Conservation (phyloP, 148 eudicot species). For the Silene latifolia region DNA sequence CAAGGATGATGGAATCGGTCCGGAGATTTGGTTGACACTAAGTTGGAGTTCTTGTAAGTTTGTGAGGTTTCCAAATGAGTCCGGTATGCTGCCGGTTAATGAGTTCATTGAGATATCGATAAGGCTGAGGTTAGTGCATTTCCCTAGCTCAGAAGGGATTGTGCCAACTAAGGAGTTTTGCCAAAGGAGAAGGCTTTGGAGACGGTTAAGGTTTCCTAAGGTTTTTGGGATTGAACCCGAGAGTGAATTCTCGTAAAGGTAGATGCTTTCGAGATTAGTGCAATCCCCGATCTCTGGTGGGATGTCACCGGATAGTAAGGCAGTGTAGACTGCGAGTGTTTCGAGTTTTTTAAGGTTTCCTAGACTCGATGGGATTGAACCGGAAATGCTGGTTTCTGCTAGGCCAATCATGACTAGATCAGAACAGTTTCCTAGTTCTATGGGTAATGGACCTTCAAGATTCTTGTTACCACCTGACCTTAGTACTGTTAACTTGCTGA, state of each 20-base stretch:
- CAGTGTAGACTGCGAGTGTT: conserved; percentile 68
- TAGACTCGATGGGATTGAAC: conserved; percentile 55
- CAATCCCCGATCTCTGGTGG: conserved; percentile 85
- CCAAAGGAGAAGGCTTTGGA: conserved; percentile 72
- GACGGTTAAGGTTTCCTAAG: conserved; percentile 50
- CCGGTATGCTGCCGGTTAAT: conserved; percentile 63
- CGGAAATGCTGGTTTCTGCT: conserved; percentile 87
- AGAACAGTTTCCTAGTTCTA: conserved; percentile 70
- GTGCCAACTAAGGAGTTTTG: conserved; percentile 72
- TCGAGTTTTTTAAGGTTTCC: conserved; percentile 72
- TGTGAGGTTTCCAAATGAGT: conserved; percentile 50
- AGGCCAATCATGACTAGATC: conserved; percentile 61
- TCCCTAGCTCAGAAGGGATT: conserved; percentile 64
- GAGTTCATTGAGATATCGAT: conserved; percentile 76
- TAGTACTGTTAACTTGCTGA: conserved; percentile 50
- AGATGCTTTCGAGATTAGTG: conserved; percentile 46
- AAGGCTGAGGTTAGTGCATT: conserved; percentile 36
- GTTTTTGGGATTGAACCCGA: conserved; percentile 62
- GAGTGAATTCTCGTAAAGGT: conserved; percentile 76
- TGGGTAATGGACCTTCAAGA: conserved; percentile 61
- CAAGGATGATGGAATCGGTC: conserved; percentile 54
- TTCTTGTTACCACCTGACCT: conserved; percentile 91
- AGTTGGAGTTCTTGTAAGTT: conserved; percentile 66
- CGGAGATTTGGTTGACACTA: conserved; percentile 70
- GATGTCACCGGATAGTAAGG: conserved; percentile 77